Evolutionary conservation across 495 filamentous ascomycete genomes (phyloP), one percentile per base, ranked within the genome.

Genomic region (Friedmanniomyces endolithicus): DNA sequence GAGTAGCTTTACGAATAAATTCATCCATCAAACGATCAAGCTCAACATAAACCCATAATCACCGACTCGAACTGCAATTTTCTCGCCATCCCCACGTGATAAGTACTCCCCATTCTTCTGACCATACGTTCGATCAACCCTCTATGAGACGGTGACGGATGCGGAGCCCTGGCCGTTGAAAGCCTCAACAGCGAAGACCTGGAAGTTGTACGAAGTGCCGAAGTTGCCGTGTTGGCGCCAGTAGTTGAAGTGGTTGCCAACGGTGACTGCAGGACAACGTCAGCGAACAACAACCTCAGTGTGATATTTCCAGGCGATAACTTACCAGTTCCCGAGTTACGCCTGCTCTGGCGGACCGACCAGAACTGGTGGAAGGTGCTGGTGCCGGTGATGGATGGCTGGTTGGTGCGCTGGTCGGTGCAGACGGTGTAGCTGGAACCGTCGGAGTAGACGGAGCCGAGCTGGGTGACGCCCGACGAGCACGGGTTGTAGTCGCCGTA

Each of bases 181-280:
- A 33, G 50, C 52, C 46, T 59, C 57, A 19, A 52, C 52, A 16
- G 57, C 57, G 34, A 59, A 24, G 27, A 59, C 52, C 46, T 59
- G 57, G 44, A 54, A 59, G 37, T 59, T 59, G 31, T 52, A 44
- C 44, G 44, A 47, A 11, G 41, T 40, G 12, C 64, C 64, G 14
- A 84, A 64, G 46, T 50, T 52, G 48, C 57, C 57, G 24, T 71
- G 24, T 3, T 24, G 11, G 44, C 6, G 6, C 49, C 57, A 59
- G 20, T 52, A 47, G 35, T 55, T 50, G 57, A 59, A 59, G 45
- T 84, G 81, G 64, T 78, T 79, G 43, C 65, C 56, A 54, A 71
- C 68, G 31, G 56, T 59, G 25, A 59, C 56, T 31, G 27, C n/a
- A n/a, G 27, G 3, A 4, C 27, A 9, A 3, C 9, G 27, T 31